phyloP scores from a whole-genome alignment of 140 eudicot species.

The Ambrosia hybrid region DNA sequence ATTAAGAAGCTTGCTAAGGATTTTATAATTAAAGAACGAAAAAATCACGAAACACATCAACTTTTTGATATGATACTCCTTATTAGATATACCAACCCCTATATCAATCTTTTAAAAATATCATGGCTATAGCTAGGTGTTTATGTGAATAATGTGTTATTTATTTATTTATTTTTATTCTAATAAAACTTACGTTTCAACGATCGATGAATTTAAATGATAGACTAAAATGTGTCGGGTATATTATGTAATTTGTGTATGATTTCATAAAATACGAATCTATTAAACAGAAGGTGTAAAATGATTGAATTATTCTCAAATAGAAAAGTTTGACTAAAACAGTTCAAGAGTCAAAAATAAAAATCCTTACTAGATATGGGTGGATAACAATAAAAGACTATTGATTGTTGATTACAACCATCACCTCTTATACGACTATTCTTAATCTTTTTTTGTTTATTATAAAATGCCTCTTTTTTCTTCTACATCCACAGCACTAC shows the following conservation, averaged over 20 bases:
- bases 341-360: neutral
- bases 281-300: neutral
- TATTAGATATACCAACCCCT: too few relatives aligned
- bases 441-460: neutral
- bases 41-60: too few relatives aligned
- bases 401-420: neutral
- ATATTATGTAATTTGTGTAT: too few relatives aligned
- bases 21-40: too few relatives aligned
- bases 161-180: too few relatives aligned
- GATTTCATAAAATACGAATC: neutral
- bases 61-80: too few relatives aligned
- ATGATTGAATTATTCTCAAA: neutral
- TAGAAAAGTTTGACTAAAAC: neutral
- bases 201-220: neutral
- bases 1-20: too few relatives aligned
- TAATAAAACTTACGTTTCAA: too few relatives aligned
- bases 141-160: too few relatives aligned
- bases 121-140: too few relatives aligned
- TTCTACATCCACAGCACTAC: neutral
- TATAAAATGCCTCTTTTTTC: neutral
- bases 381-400: slow-evolving; percentile 11
- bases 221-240: neutral
- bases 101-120: too few relatives aligned
- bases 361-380: neutral
- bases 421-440: neutral